These are phyloP conservation scores for Solanum appendiculatum DNA, from an alignment of 257 asterid genomes.

Conservation along the genomic window DNA sequence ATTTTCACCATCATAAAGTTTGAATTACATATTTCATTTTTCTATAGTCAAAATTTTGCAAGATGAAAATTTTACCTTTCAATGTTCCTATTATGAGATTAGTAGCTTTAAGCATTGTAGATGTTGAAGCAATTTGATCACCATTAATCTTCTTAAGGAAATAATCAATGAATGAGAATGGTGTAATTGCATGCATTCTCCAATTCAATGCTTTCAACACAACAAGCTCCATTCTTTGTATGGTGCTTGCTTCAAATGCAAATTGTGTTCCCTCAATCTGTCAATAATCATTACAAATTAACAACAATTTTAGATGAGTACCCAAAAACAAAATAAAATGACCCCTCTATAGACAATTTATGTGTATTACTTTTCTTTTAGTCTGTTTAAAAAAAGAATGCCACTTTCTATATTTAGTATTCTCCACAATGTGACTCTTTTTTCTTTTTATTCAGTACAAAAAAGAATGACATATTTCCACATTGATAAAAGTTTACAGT, in stretches of 20 bases:
- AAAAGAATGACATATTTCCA: background rate
- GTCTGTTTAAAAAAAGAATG: background rate
- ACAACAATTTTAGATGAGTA: background rate
- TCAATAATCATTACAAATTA: background rate
- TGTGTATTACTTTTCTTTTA: background rate
- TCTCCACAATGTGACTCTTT: background rate
- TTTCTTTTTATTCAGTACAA: too few relatives aligned
- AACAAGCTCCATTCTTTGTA: conserved; percentile 35
- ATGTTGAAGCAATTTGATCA: conserved; percentile 12
- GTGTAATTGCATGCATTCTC: conserved; percentile 35
- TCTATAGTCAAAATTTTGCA: background rate
- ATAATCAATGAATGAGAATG: conserved; percentile 26
- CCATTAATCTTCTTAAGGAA: conserved; percentile 15
- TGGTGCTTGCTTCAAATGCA: conserved; percentile 23
- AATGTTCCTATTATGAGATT: background rate
- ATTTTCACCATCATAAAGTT: background rate
- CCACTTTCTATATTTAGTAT: background rate
- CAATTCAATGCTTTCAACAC: conserved; percentile 21
- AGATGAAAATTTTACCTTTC: background rate
- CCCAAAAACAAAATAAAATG: background rate
- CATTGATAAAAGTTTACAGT: background rate
- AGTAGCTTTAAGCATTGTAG: background rate
- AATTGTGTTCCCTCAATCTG: conserved; percentile 13
- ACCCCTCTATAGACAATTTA: background rate
- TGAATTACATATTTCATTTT: background rate